Evolutionary conservation across 192 early-diverging fungal species (phyloP).

Genomic region (Backusella morwellensis): DNA sequence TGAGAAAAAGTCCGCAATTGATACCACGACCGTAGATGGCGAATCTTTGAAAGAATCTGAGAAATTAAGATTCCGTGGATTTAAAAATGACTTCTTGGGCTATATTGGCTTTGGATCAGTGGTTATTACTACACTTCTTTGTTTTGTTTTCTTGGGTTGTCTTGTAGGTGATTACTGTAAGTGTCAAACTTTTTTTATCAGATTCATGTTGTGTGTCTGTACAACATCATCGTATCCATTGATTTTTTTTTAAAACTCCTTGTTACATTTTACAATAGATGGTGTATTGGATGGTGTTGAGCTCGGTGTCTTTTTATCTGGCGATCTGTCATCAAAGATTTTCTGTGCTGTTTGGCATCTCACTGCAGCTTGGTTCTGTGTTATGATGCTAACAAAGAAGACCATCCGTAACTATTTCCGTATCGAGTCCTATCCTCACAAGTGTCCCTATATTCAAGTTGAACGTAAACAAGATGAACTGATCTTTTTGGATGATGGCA

Average conservation of each 20-base stretch:
- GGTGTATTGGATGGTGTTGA: slow-evolving; percentile 47
- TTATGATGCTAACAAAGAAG: slow-evolving; percentile 42
- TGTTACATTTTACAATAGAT: slow-evolving; percentile 29
- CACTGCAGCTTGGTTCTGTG: slow-evolving; percentile 65
- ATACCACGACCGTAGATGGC: neutral
- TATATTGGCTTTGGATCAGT: slow-evolving; percentile 45
- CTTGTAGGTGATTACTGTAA: slow-evolving; percentile 77
- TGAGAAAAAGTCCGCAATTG: neutral
- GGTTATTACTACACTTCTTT: slow-evolving; percentile 56
- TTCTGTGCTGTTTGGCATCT: slow-evolving; percentile 79
- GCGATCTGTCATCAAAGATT: slow-evolving; percentile 56
- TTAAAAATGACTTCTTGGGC: slow-evolving; percentile 54
- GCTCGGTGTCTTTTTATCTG: slow-evolving; percentile 59
- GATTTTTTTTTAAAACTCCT: neutral
- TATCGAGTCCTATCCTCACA: slow-evolving; percentile 49
- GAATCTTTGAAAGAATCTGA: slow-evolving; percentile 29
- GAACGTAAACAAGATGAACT: slow-evolving; percentile 49
- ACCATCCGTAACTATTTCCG: slow-evolving; percentile 71
- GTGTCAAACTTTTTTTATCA: slow-evolving; percentile 2
- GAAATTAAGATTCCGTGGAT: slow-evolving; percentile 61
- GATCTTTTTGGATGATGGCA: slow-evolving; percentile 51
- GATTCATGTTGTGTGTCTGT: neutral
- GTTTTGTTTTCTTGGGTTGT: slow-evolving; percentile 64
- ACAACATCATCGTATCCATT: neutral
- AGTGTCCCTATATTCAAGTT: slow-evolving; percentile 51